Base-by-base conservation (phyloP, 1,284 basidiomycete species). In the Trichosporon sp. region DNA sequence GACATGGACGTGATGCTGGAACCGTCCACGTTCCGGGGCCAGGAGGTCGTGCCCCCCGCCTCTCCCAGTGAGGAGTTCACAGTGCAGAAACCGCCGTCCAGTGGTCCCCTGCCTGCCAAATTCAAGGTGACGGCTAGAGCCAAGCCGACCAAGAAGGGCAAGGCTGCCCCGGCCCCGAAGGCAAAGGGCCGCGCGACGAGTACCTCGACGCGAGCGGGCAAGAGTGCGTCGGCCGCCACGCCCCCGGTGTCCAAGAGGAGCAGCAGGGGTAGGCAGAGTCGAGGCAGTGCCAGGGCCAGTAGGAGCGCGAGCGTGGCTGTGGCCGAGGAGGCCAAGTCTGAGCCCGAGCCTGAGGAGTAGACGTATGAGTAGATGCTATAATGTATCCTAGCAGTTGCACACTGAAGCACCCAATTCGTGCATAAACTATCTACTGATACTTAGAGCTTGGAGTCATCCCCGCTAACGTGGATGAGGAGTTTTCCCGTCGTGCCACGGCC, bases 401-500 rank as follows among this genome's bases (percentile, higher is more conserved):
- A 26, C 26, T 26, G 26, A 26, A 26, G 26, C 26, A 26, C 26
- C 26, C 26, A 26, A n/a, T n/a, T 6, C 3, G 2, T 46, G 43
- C 43, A 46, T 46, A n/a, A n/a, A 26, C 26, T 26, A 26, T 46
- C 51, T 26, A 10, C 11, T 21, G 21, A 26, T 11, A 14, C 54
- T 10, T 10, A 40, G 38, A 40, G 38, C 38, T 35, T n/a, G 4
- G 16, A 32, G 14, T 35, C 59, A 10, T 63, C 59, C 31, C 59
- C 59, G 5, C 12, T 31, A 35, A 91, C 86, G 79, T 91, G 91
- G 77, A 96, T 86, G 66, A 96, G 76, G 75, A 96, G 81, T 82
- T 96, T 97, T 7, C 94, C 94, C 1, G 87, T 88, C 21, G 93
- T 93, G 79, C 89, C 90, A 61, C 94, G 90, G n/a, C 88, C 86